These are phyloP conservation scores for Atkinsonella hypoxylon DNA, from an alignment of 2,329 filamentous ascomycete species.

Conservation along the genomic window DNA sequence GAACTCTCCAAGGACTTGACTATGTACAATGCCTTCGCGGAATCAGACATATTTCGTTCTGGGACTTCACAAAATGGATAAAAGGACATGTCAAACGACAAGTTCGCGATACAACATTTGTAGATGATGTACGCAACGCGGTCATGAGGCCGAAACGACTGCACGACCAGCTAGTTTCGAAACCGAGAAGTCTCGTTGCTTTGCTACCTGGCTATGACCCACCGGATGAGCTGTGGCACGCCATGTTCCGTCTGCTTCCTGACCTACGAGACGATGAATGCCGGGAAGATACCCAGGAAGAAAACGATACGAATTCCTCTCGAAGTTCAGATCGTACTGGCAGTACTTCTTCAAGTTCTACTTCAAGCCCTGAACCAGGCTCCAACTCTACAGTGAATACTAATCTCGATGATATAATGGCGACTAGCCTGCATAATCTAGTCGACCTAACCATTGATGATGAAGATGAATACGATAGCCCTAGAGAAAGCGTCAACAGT, in stretches of 20 bases:
- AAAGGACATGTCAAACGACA: not conserved
- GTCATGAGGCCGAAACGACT: slow-evolving; percentile 12
- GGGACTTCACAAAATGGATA: slow-evolving; percentile 24
- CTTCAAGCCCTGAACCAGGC: not conserved
- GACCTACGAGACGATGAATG: not conserved
- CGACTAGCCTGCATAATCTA: not conserved
- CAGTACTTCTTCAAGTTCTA: not conserved
- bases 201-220: slow-evolving; percentile 8
- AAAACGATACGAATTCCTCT: not conserved
- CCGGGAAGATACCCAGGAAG: not conserved
- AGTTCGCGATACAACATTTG: slow-evolving; percentile 20
- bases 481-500: not conserved
- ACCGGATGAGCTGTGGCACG: slow-evolving; percentile 6
- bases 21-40: slow-evolving; percentile 32
- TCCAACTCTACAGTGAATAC: not conserved
- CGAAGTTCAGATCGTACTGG: not conserved
- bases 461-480: not conserved
- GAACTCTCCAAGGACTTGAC: slow-evolving; percentile 32
- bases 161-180: slow-evolving; percentile 4
- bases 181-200: slow-evolving; percentile 12
- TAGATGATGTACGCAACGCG: slow-evolving; percentile 14
- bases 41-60: slow-evolving; percentile 27
- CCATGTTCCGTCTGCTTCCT: not conserved
- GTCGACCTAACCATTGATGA: not conserved
- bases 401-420: not conserved